These are phyloP conservation scores for Naganishia onofrii DNA, from an alignment of 768 basidiomycete species.

Conservation along the genomic window DNA sequence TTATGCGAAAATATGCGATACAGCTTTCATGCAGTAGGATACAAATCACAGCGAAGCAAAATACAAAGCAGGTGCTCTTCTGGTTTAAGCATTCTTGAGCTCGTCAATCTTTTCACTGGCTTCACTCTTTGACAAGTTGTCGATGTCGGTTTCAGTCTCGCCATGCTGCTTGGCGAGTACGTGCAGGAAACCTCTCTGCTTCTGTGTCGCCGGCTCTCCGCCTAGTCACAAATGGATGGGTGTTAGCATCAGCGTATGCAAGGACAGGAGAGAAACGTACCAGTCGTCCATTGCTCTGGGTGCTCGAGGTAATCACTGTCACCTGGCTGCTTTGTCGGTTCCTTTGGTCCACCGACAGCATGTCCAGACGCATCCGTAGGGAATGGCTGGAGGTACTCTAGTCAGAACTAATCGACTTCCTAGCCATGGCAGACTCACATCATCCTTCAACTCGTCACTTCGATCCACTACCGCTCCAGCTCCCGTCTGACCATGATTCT, in stretches of 20 bases:
- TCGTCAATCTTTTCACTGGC: conserved; percentile 50
- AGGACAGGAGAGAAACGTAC: conserved; percentile 15
- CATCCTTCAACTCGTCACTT: conserved; percentile 22
- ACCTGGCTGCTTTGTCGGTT: conserved; percentile 10
- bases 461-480: conserved; percentile 9
- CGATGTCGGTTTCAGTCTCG: conserved; percentile 31
- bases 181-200: conserved; percentile 49
- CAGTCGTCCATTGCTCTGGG: conserved; percentile 52
- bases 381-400: not conserved
- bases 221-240: conserved; percentile 28
- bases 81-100: conserved; percentile 39
- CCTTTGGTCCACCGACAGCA: conserved; percentile 3
- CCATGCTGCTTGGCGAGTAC: conserved; percentile 51
- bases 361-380: conserved; percentile 1
- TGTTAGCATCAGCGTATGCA: not conserved
- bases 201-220: conserved; percentile 50
- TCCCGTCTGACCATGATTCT: conserved; percentile 11
- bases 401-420: not conserved
- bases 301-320: conserved; percentile 43
- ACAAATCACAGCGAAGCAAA: not conserved
- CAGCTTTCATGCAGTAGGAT: not conserved
- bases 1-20: not conserved
- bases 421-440: not conserved
- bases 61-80: not conserved
- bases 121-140: conserved; percentile 44